Evolutionary conservation across 257 asterid genomes (phyloP), one percentile per base, ranked within the genome.

Genomic region (Nicotiana benthamiana): DNA sequence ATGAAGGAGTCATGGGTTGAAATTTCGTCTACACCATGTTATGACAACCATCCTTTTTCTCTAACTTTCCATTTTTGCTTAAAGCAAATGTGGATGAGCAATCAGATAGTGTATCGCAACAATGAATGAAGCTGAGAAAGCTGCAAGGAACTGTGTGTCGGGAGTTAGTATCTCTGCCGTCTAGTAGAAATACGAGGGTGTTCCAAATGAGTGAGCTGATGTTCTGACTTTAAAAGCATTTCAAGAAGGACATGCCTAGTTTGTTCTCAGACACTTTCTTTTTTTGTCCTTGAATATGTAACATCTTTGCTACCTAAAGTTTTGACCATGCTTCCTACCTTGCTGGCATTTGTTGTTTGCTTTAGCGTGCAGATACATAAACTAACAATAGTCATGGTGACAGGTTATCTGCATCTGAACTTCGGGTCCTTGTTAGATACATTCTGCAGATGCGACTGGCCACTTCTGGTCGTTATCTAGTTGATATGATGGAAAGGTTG

Each of bases 401-500:
- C 91, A 96, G 99, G 95, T 86, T 96, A 80, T 94, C 98, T 10
- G 86, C 90, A 74, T 86, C 94, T 18, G 99, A 96, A 82, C 97
- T 96, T 79, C 89, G 97, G 81, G 83, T 91, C 83, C 98, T 96
- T 79, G 90, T 92, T 53, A 93, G 98, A 84, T 94, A 90, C 84
- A 92, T 94, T 72, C 88, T 96, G 88, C 99, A 96, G 90, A 88
- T 81, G 89, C 88, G 93, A 86, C 90, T 77, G 68, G 83, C 88
- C 60, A 88, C 87, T 83, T 89, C 97, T 62, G 96, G 97, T 54
- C 95, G 90, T 74, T 89, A 81, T 82, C 97, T 96, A 54, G 88
- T 94, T 84, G 95, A 93, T 79, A 94, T 94, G 99, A 91, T 96
- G 97, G 97, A 94, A 86, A 90, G 91, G 77, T 82, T 96, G 92